phyloP scores from a whole-genome alignment of 2,329 filamentous ascomycete genomes.

The Cladobotryum protrusum region DNA sequence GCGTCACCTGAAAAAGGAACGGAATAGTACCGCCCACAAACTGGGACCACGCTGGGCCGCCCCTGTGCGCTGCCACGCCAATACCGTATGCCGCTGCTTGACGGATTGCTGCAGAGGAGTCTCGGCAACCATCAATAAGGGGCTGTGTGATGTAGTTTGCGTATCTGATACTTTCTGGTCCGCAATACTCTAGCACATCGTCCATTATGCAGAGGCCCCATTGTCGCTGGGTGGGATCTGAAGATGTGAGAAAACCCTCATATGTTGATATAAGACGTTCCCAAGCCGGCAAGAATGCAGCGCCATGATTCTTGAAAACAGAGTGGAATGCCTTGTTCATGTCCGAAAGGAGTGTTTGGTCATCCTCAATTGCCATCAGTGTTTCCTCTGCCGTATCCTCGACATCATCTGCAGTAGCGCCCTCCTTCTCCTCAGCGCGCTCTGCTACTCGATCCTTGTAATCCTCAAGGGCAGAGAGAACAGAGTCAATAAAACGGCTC shows the following conservation, averaged over 20 bases:
- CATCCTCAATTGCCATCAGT: conserved; percentile 89
- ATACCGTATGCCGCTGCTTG: conserved; percentile 96
- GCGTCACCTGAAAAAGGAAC: conserved; percentile 76
- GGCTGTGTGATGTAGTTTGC: conserved; percentile 81
- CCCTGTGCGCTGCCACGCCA: conserved; percentile 89
- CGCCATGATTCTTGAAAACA: conserved; percentile 94
- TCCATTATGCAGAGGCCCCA: conserved; percentile 99
- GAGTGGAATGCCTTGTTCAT: conserved; percentile 99
- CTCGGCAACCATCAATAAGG: conserved; percentile 77
- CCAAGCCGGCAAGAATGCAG: conserved; percentile 80
- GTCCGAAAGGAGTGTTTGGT: conserved; percentile 91
- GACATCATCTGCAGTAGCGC: conserved; percentile 70
- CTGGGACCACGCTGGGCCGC: conserved; percentile 78
- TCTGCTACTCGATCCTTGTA: conserved; percentile 82
- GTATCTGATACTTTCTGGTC: conserved; percentile 80
- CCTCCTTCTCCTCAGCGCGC: conserved; percentile 74
- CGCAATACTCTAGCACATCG: conserved; percentile 95
- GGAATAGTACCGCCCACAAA: conserved; percentile 78
- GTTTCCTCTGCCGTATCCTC: conserved; percentile 86
- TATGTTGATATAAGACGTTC: conserved; percentile 81
- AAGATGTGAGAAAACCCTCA: conserved; percentile 71
- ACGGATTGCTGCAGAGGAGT: conserved; percentile 81
- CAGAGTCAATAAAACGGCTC: conserved; percentile 79
- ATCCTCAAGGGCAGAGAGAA: conserved; percentile 80
- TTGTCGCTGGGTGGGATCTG: conserved; percentile 85